These are phyloP conservation scores for Aspergillus sp. DNA, from an alignment of 2,329 filamentous ascomycete genomes.

Conservation along the genomic window DNA sequence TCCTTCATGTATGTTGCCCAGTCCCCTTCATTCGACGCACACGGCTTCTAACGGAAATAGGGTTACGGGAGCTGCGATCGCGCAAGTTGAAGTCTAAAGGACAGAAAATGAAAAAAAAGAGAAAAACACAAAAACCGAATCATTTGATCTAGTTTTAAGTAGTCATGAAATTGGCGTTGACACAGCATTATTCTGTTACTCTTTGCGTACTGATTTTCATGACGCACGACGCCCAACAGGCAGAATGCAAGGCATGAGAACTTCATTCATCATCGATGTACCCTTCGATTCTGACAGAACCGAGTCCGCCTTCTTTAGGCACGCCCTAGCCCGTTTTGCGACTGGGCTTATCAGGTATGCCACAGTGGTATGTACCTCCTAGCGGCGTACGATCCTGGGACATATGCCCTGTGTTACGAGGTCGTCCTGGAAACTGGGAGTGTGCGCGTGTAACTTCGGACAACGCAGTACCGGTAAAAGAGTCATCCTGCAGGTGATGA, in stretches of 20 bases:
- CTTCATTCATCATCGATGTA: not conserved
- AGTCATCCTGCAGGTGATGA: too few species aligned
- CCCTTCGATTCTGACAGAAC: not conserved
- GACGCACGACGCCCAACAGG: not conserved
- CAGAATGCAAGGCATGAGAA: not conserved
- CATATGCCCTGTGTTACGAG: too few species aligned
- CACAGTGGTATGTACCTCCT: too few species aligned
- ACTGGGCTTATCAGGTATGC: too few species aligned
- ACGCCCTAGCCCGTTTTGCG: not conserved
- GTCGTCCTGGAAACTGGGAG: too few species aligned
- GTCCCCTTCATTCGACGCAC: not conserved
- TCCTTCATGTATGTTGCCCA: constrained; percentile 40
- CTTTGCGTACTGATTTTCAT: not conserved
- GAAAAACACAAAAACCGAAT: constrained; percentile 1
- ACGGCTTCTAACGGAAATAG: constrained; percentile 23
- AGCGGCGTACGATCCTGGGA: too few species aligned
- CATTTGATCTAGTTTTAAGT: constrained; percentile 3
- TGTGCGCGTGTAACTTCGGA: too few species aligned
- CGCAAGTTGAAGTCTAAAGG: constrained; percentile 27
- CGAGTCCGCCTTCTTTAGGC: not conserved
- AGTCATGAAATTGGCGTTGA: constrained; percentile 8
- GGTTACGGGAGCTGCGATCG: constrained; percentile 39
- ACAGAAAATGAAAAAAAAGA: constrained; percentile 11
- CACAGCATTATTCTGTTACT: constrained; percentile 2
- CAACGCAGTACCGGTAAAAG: too few species aligned